Evolutionary conservation across 2,329 filamentous ascomycete genomes (phyloP), one percentile per base, ranked within the genome.

Genomic region (Cryoendolithus antarcticus): DNA sequence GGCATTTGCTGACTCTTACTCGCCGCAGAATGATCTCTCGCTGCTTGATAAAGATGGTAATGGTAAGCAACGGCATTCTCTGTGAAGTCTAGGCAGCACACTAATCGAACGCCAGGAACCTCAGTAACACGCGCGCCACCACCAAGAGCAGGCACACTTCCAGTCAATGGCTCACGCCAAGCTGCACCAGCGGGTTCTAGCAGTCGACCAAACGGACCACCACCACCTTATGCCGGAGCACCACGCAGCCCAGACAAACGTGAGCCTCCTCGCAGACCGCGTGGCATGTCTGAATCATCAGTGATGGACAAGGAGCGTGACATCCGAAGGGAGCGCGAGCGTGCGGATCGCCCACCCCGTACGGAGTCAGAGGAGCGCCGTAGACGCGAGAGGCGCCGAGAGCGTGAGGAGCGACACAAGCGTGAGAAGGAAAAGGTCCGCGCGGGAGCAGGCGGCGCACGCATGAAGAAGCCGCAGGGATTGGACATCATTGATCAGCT

Each of bases 401-500:
- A 74, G 43, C 69, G 71, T 30, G 71, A 75, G 43, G 70, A 70
- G 43, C 70, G 65, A 48, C 67, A 71, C 53, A 69, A 66, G 37
- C 51, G 54, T 21, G 56, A 60, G 40, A 58, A 57, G 45, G 57
- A 61, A 36, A 64, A 61, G 47, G 50, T 54, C 38, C 49, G 56
- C 32, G 62, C 54, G 32, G 60, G 61, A 33, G 55, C 56, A 48
- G 59, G 63, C 24, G 44, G 57, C 60, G 30, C 34, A 13, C 49
- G 61, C 19, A 47, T 52, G 6, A 49, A 52, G 35, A 63, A 61
- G 50, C 65, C 65, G 9, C 59, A 64, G 37, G 64, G 71, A 27
- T 61, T 96, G 48, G 91, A 98, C 59, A 74, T 96, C 34, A 96
- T 98, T 54, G 91, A 98, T 65, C 89, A 95, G 60, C 69, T 98